Evolutionary conservation across 169 alveolate genomes (phyloP).

Genomic region (Plasmodium malariae): DNA sequence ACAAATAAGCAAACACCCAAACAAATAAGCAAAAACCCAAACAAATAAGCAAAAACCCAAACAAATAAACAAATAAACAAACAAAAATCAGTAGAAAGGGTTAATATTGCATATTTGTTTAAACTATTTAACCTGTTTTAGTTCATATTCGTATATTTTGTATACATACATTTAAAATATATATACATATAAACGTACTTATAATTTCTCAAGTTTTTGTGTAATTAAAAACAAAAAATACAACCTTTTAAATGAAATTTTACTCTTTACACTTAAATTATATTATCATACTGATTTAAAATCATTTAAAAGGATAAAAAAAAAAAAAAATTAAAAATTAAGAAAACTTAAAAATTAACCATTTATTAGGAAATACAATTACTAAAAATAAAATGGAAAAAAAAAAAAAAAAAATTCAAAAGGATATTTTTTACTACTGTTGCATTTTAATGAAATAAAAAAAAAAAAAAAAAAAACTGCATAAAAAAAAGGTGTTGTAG

Average conservation of each 20-base stretch:
- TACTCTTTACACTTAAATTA: neutral
- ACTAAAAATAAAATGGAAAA: too few species aligned
- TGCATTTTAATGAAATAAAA: neutral
- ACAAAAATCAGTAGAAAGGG: conserved; percentile 2
- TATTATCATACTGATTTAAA: neutral
- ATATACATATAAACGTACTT: neutral
- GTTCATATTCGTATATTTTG: neutral
- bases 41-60: too few species aligned
- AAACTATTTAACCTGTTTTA: neutral
- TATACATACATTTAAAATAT: neutral
- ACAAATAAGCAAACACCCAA: neutral
- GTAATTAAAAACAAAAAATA: neutral
- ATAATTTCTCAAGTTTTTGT: neutral
- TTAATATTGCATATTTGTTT: neutral
- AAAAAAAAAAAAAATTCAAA: neutral
- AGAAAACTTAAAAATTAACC: too few species aligned
- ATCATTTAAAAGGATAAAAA: neutral
- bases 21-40: too few species aligned
- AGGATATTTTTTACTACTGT: neutral
- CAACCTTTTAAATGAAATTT: neutral
- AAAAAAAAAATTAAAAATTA: too few species aligned
- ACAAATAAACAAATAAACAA: neutral
- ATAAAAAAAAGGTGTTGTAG: too few species aligned
- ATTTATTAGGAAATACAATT: neutral
- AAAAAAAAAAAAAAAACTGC: too few species aligned